Percentiles rank a stretch among this genome's conserved stretches.
These are phyloP conservation scores for Wickerhamiella siamensis DNA, from an alignment of 805 yeast genomes.

Conservation along the genomic window DNA sequence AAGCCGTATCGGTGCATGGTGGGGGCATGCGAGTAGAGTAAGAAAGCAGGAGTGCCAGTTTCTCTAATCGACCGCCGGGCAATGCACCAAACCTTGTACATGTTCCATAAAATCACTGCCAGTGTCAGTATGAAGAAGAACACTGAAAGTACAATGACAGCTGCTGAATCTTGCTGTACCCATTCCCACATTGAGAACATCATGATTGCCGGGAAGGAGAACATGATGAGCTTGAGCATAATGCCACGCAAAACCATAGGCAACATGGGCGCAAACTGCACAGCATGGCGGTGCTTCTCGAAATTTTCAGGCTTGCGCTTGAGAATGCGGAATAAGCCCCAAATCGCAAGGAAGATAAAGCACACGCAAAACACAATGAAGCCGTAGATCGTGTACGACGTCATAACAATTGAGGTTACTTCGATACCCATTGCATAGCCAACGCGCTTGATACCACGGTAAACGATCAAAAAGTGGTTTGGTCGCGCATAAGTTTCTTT, in stretches of 20 bases:
- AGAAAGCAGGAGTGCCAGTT: slow-evolving; percentile 73
- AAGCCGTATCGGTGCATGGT: slow-evolving; percentile 73
- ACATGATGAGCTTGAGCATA: slow-evolving; percentile 58
- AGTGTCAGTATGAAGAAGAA: slow-evolving; percentile 50
- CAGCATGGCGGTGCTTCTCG: slow-evolving; percentile 14
- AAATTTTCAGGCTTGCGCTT: background rate
- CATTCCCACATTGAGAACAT: slow-evolving; percentile 83
- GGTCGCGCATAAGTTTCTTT: slow-evolving; percentile 15
- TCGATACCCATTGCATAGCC: slow-evolving; percentile 69
- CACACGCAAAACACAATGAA: slow-evolving; percentile 61
- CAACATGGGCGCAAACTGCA: slow-evolving; percentile 32
- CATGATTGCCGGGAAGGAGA: slow-evolving; percentile 72
- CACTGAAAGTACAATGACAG: slow-evolving; percentile 69
- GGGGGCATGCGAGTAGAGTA: slow-evolving; percentile 62
- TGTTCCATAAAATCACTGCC: slow-evolving; percentile 49
- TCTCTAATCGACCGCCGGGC: slow-evolving; percentile 47
- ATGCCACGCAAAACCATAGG: slow-evolving; percentile 66
- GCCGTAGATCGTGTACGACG: slow-evolving; percentile 78
- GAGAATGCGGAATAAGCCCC: slow-evolving; percentile 9
- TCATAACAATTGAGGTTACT: slow-evolving; percentile 65
- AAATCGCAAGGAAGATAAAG: slow-evolving; percentile 40
- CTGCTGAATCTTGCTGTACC: slow-evolving; percentile 67
- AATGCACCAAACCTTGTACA: slow-evolving; percentile 45
- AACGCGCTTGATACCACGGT: slow-evolving; percentile 77
- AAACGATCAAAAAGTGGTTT: slow-evolving; percentile 36